Evolutionary conservation across 148 eudicot species (phyloP), one percentile per base, ranked within the genome.

Genomic region (Dysphania ambrosioides): DNA sequence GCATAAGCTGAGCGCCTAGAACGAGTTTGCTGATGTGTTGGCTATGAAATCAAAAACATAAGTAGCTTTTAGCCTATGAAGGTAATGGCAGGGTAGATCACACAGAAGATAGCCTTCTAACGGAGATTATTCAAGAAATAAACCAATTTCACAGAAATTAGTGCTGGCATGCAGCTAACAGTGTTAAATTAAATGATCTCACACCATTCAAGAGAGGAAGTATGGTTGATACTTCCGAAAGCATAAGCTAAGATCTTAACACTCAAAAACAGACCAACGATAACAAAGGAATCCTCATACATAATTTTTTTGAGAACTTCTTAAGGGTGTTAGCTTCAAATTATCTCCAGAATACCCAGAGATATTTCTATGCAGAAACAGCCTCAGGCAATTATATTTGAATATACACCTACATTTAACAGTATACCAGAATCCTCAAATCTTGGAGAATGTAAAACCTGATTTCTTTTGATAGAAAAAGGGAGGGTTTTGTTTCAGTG

Each of bases 1-100:
- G 89, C 87, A 75, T 86, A 88, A 60, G 85, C 80, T 36, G 91
- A 87, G 72, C 86, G 89, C 51, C 88, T 79, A 38, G 88, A 75
- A 47, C 90, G 92, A 19, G 66, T 72, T 70, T 86, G 91, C 51
- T 88, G 87, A 67, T 88, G 88, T 18, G 93, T 84, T 65, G 91
- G 97, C 97, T 91, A 85, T 49, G 4, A 63, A 82, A 42, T 21
- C 35, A 38, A 41, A 70, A 73, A 70, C 59, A 47, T 5, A 16
- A 34, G 62, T 51, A 29, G 4, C 19, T 61, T 30, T 57, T 53
- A 68, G 38, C 66, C 64, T 18, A 40, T 19, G 19, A 21, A 19
- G 5, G 7, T n/a, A 6, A n/a, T n/a, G 58, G 19, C 9, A 53
- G 23, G 21, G 16, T 53, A 19, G 58, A 40, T 44, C 24, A 2